Percentiles rank a stretch among this genome's conserved stretches.
These are phyloP conservation scores for Daldinia childiae DNA, from an alignment of 495 filamentous ascomycete species.

Conservation along the genomic window DNA sequence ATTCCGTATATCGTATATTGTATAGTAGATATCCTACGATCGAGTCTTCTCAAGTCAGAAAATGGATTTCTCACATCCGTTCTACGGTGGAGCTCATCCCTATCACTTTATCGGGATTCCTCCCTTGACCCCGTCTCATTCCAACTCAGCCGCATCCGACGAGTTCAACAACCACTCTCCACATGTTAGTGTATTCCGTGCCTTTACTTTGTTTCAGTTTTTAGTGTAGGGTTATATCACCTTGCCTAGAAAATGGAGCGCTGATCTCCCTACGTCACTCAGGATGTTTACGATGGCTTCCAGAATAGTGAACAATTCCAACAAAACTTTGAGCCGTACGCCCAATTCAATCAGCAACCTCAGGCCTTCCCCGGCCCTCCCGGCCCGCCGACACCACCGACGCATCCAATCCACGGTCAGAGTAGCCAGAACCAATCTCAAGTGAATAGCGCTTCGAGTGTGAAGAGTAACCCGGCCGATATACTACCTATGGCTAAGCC, in stretches of 20 bases:
- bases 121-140: conserved; percentile 62
- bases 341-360: conserved; percentile 52
- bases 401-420: conserved; percentile 38
- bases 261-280: conserved; percentile 45
- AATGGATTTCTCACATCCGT: conserved; percentile 59
- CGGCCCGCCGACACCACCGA: conserved; percentile 58
- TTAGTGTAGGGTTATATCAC: conserved; percentile 12
- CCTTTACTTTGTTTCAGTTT: conserved; percentile 33
- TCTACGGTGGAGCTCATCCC: conserved; percentile 59
- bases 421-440: conserved; percentile 42
- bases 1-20: conserved; percentile 5
- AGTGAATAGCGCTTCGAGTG: conserved; percentile 41
- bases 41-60: conserved; percentile 21
- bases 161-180: conserved; percentile 64
- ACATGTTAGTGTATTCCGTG: conserved; percentile 56
- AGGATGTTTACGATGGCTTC: conserved; percentile 59
- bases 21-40: conserved; percentile 9
- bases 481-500: conserved; percentile 51
- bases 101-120: conserved; percentile 66
- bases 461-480: conserved; percentile 42
- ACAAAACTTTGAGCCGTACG: conserved; percentile 55
- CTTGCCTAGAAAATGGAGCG: conserved; percentile 25
- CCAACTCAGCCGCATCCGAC: conserved; percentile 62
- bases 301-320: conserved; percentile 56
- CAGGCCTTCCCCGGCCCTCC: conserved; percentile 54